phyloP scores from a whole-genome alignment of 768 basidiomycete genomes.

The Kondoa malvinella region DNA sequence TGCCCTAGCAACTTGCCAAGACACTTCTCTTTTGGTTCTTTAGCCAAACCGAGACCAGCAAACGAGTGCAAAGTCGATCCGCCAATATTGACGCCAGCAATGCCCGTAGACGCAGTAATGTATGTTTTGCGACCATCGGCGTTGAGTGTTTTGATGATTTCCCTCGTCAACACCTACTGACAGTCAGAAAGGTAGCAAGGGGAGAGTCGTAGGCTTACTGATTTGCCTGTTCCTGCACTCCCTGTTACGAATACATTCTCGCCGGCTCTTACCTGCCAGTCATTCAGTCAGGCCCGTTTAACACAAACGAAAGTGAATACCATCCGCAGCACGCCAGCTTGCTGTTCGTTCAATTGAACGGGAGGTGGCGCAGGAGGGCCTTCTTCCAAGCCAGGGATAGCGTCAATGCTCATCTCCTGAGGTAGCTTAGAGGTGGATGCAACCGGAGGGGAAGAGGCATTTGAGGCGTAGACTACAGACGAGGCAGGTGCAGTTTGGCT shows the following conservation, averaged over 20 bases:
- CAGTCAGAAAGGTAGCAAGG: no score
- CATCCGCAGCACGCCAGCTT: neutral
- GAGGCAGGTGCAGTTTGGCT: neutral
- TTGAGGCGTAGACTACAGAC: neutral
- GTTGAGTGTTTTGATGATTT: slow-evolving; percentile 40
- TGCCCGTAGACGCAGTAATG: slow-evolving; percentile 88
- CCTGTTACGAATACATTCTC: neutral
- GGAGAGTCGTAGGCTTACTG: no score
- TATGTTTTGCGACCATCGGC: slow-evolving; percentile 48
- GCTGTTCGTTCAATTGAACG: neutral
- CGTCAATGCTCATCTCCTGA: neutral
- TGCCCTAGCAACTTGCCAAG: slow-evolving; percentile 40
- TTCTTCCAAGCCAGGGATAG: neutral
- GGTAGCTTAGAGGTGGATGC: neutral
- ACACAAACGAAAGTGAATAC: no score
- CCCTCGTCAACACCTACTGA: slow-evolving; percentile 28
- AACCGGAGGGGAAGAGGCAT: neutral
- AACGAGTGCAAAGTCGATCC: slow-evolving; percentile 92
- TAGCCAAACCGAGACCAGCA: slow-evolving; percentile 76
- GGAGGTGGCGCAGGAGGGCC: neutral
- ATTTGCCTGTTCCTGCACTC: slow-evolving; percentile 25
- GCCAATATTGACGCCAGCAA: slow-evolving; percentile 95
- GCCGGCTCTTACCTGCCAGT: neutral
- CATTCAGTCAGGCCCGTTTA: no score
- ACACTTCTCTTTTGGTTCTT: slow-evolving; percentile 48